Percentiles rank a stretch among this genome's conserved stretches.
phyloP scores from a whole-genome alignment of 371 early-diverging fungal genomes.

The Syncephalis fuscata region DNA sequence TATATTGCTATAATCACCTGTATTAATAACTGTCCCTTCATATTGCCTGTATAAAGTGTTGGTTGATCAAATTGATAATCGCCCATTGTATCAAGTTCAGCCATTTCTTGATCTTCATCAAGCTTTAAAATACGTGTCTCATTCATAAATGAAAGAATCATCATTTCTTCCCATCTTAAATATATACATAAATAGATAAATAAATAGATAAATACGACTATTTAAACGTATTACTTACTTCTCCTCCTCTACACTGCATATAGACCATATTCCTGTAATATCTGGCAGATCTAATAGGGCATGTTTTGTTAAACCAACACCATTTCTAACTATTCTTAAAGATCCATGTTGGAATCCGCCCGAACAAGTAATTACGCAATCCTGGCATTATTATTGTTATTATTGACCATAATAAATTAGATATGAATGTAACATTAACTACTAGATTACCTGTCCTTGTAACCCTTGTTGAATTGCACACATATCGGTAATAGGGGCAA shows the following conservation, averaged over 20 bases:
- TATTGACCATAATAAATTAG: neutral
- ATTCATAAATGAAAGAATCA: conserved; percentile 34
- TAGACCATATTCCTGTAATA: conserved; percentile 48
- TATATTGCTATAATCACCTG: conserved; percentile 17
- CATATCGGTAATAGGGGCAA: conserved; percentile 80
- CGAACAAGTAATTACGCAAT: conserved; percentile 75
- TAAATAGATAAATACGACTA: too few relatives aligned
- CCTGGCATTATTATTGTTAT: conserved; percentile 14
- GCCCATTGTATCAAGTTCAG: conserved; percentile 21
- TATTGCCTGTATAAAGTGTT: conserved; percentile 26
- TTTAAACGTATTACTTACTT: too few relatives aligned
- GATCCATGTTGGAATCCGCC: conserved; percentile 58
- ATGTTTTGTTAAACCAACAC: conserved; percentile 63
- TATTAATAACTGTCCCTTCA: conserved; percentile 16
- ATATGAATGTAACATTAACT: neutral
- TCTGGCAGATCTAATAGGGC: conserved; percentile 36
- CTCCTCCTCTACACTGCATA: conserved; percentile 19
- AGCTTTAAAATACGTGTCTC: conserved; percentile 27
- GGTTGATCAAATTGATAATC: conserved; percentile 24
- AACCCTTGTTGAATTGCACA: conserved; percentile 64
- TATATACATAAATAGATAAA: neutral
- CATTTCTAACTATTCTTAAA: conserved; percentile 69
- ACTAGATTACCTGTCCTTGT: conserved; percentile 35
- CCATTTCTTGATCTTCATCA: conserved; percentile 14
- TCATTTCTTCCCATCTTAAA: conserved; percentile 19